phyloP scores from a whole-genome alignment of 768 basidiomycete species.

The Termitomyces sp. region DNA sequence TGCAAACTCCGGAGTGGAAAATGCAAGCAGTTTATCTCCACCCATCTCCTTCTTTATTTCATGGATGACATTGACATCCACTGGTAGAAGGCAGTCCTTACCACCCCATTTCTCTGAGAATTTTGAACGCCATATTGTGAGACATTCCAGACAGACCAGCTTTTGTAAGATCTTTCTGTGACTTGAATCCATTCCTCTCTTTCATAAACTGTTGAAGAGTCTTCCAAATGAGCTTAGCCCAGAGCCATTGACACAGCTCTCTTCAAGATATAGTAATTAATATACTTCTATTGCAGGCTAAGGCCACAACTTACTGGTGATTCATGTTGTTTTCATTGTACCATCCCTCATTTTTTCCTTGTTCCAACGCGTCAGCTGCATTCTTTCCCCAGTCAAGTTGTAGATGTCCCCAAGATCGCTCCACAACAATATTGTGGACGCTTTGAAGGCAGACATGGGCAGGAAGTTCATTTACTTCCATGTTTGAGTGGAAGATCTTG shows the following conservation, averaged over 20 bases:
- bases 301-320: slow-evolving; percentile 22
- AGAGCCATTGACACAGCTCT: background rate
- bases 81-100: background rate
- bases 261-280: background rate
- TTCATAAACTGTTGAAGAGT: slow-evolving; percentile 1
- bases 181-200: slow-evolving; percentile 20
- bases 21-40: background rate
- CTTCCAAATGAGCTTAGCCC: background rate
- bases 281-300: background rate
- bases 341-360: slow-evolving; percentile 17
- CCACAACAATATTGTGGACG: slow-evolving; percentile 30
- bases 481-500: slow-evolving; percentile 21
- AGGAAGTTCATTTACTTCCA: slow-evolving; percentile 18
- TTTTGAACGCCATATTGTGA: background rate
- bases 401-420: slow-evolving; percentile 30
- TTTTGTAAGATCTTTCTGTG: slow-evolving; percentile 8
- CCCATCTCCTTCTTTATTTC: slow-evolving; percentile 24
- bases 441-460: slow-evolving; percentile 27
- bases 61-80: slow-evolving; percentile 16
- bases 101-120: background rate
- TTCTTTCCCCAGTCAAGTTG: slow-evolving; percentile 27
- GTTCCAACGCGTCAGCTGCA: slow-evolving; percentile 18
- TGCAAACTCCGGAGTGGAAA: slow-evolving; percentile 18
- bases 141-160: background rate
- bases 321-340: slow-evolving; percentile 17